These are phyloP conservation scores for Populus tremula DNA, from an alignment of 345 rosid genomes.

Conservation along the genomic window DNA sequence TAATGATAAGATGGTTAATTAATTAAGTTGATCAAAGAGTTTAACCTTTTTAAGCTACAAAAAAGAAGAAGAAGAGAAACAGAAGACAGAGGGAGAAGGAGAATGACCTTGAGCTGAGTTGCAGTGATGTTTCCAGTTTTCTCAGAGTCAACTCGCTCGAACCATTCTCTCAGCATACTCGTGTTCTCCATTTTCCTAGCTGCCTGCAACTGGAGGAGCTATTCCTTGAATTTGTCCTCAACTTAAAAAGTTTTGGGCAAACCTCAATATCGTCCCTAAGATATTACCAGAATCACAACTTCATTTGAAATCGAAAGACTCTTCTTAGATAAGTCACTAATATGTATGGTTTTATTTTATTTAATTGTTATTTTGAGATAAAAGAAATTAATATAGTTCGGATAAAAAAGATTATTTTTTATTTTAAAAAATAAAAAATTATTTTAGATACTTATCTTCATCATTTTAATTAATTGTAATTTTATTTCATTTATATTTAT, in stretches of 20 bases:
- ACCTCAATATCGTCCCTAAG: neutral
- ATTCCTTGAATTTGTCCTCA: too few relatives aligned
- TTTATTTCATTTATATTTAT: too few relatives aligned
- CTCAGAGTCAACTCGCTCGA: slow-evolving; percentile 71
- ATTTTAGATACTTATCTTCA: too few relatives aligned
- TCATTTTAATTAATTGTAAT: too few relatives aligned
- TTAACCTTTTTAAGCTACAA: neutral
- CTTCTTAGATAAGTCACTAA: neutral
- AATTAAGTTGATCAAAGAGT: neutral
- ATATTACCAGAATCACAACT: neutral
- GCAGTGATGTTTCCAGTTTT: slow-evolving; percentile 57
- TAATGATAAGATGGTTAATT: neutral
- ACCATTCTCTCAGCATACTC: slow-evolving; percentile 55
- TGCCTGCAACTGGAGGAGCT: neutral
- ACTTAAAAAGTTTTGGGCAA: neutral
- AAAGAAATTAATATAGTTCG: too few relatives aligned
- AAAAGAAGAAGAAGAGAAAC: neutral
- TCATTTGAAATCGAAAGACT: neutral
- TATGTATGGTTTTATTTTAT: too few relatives aligned
- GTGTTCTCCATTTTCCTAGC: slow-evolving; percentile 43
- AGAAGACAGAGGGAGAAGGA: neutral
- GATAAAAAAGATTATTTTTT: too few relatives aligned
- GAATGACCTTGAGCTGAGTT: slow-evolving; percentile 53
- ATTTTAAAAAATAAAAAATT: too few relatives aligned
- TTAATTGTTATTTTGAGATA: too few relatives aligned